A percentile compares a stretch with the other conserved stretches of the same genome.
Evolutionary conservation across 345 rosid species (phyloP).

Genomic region (Xanthoceras sorbifolium): DNA sequence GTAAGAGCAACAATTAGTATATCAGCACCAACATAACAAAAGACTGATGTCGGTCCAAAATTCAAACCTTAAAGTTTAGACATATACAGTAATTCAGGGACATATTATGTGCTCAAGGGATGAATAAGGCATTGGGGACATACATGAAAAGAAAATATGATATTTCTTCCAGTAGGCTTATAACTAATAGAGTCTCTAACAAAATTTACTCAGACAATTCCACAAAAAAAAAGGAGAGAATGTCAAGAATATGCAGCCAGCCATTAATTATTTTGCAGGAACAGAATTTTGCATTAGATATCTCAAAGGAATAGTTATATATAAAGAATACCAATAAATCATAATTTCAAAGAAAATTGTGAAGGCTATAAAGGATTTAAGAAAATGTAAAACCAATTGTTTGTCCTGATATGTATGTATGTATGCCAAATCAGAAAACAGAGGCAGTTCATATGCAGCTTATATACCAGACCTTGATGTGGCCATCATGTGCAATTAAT

Average conservation of each 20-base stretch:
- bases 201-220: neutral
- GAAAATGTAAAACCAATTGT: neutral
- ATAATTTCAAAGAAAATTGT: neutral
- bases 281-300: neutral
- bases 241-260: neutral
- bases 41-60: conserved; percentile 11
- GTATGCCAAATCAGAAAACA: conserved; percentile 1
- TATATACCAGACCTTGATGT: conserved; percentile 67
- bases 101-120: neutral
- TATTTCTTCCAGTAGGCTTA: neutral
- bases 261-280: neutral
- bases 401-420: neutral
- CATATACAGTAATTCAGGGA: neutral
- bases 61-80: neutral
- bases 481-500: conserved; percentile 82
- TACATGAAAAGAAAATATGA: neutral
- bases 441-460: conserved; percentile 5
- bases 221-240: neutral
- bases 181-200: neutral
- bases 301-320: neutral
- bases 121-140: neutral
- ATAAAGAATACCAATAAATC: neutral
- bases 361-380: neutral
- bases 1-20: conserved; percentile 34
- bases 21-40: conserved; percentile 18